These are phyloP conservation scores for Trichoderma brevicompactum DNA, from an alignment of 2,329 filamentous ascomycete genomes.

Conservation along the genomic window DNA sequence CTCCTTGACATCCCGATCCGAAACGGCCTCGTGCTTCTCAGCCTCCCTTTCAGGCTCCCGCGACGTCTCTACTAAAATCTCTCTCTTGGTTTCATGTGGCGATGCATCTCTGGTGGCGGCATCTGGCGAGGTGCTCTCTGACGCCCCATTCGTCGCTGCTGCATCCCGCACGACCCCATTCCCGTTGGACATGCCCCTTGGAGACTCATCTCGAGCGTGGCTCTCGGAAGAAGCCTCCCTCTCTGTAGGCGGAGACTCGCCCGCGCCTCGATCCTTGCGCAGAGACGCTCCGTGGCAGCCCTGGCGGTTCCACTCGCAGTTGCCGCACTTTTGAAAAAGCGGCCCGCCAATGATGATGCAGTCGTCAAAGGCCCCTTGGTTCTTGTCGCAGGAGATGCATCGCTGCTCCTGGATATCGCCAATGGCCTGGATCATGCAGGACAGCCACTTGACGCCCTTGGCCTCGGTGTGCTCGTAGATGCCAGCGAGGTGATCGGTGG, in stretches of 20 bases:
- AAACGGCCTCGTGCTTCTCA: neutral
- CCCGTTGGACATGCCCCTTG: neutral
- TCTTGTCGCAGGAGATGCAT: constrained; percentile 49
- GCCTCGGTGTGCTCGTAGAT: constrained; percentile 50
- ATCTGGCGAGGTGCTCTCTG: neutral
- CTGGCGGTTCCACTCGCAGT: constrained; percentile 55
- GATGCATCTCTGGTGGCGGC: neutral
- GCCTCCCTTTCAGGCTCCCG: neutral
- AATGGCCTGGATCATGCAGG: constrained; percentile 56
- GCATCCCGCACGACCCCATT: neutral
- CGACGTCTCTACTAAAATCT: neutral
- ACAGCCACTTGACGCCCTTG: constrained; percentile 52
- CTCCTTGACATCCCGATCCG: neutral
- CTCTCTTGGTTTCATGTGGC: neutral
- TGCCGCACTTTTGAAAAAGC: constrained; percentile 54
- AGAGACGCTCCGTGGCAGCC: constrained; percentile 42
- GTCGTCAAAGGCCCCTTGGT: constrained; percentile 50
- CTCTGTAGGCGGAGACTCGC: neutral
- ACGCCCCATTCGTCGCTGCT: neutral
- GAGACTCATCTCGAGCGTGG: neutral
- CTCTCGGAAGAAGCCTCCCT: neutral
- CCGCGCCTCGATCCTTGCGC: neutral
- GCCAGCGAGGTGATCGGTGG: constrained; percentile 43
- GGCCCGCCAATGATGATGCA: constrained; percentile 50
- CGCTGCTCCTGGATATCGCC: constrained; percentile 47